These are phyloP conservation scores for Mariannaea sp. DNA, from an alignment of 2,329 filamentous ascomycete genomes.

Conservation along the genomic window DNA sequence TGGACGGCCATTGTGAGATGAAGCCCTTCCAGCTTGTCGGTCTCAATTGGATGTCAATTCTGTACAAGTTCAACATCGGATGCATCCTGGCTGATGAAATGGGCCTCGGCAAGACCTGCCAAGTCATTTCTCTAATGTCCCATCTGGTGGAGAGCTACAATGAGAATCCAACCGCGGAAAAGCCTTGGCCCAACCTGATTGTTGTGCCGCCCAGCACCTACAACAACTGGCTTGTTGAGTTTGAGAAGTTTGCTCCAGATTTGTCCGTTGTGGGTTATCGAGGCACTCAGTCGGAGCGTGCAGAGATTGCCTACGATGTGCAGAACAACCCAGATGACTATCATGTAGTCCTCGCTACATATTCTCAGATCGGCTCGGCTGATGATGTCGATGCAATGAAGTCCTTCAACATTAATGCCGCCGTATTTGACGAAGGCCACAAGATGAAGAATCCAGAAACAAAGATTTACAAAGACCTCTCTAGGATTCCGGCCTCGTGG, in stretches of 20 bases:
- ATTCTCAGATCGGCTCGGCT: slow-evolving; percentile 60
- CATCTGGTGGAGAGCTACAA: slow-evolving; percentile 73
- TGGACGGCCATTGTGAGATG: slow-evolving; percentile 76
- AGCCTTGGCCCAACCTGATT: slow-evolving; percentile 76
- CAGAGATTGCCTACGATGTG: slow-evolving; percentile 67
- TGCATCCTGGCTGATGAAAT: slow-evolving; percentile 97
- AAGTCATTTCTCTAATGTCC: slow-evolving; percentile 90
- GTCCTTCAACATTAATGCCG: slow-evolving; percentile 54
- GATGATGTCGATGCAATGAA: slow-evolving; percentile 58
- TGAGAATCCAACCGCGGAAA: slow-evolving; percentile 27
- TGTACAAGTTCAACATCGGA: slow-evolving; percentile 79
- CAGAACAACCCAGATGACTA: slow-evolving; percentile 69
- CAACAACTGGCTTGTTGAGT: slow-evolving; percentile 95
- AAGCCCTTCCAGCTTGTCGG: slow-evolving; percentile 95
- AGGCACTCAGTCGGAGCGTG: slow-evolving; percentile 70
- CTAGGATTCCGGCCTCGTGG: slow-evolving; percentile 79
- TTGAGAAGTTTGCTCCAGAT: slow-evolving; percentile 80
- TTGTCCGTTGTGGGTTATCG: slow-evolving; percentile 74
- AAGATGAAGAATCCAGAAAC: slow-evolving; percentile 88
- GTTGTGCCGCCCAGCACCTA: slow-evolving; percentile 92
- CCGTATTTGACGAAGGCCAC: slow-evolving; percentile 93
- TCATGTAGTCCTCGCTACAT: slow-evolving; percentile 64
- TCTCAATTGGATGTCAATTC: slow-evolving; percentile 88
- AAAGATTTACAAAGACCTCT: slow-evolving; percentile 77
- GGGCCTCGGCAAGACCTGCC: slow-evolving; percentile 95